Conservation (phyloP, 2,329 filamentous ascomycete genomes). For the Beauveria sp. region DNA sequence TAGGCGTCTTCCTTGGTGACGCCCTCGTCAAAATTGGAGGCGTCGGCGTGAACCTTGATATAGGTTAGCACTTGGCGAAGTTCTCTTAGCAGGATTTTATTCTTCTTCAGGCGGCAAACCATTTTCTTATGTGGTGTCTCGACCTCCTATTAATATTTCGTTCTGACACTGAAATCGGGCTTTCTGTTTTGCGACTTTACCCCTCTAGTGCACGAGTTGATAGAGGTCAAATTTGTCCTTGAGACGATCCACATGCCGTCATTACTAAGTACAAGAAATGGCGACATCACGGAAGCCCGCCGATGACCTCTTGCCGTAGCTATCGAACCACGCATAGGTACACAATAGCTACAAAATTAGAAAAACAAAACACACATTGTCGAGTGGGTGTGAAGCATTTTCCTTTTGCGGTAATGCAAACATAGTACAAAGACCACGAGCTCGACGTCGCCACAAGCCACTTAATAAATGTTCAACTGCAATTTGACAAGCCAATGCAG, state of each 20-base stretch:
- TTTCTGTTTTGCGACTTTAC: background rate
- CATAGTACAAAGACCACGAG: no score
- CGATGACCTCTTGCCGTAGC: no score
- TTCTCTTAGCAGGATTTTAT: background rate
- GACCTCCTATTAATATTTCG: background rate
- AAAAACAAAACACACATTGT: no score
- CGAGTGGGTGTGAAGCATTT: no score
- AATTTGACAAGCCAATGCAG: no score
- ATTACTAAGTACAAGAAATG: slow-evolving; percentile 9
- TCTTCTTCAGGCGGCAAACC: background rate
- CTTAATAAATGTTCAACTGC: no score
- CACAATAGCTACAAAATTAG: no score
- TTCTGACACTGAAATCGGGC: background rate
- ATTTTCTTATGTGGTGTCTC: background rate
- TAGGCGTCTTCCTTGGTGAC: slow-evolving; percentile 67
- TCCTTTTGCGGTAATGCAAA: no score
- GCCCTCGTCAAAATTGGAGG: slow-evolving; percentile 61
- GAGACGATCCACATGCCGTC: slow-evolving; percentile 5
- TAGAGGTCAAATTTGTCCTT: background rate
- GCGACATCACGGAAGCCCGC: slow-evolving; percentile 1
- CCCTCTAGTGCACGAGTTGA: background rate
- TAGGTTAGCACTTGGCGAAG: background rate
- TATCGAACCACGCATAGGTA: no score
- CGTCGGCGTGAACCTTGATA: slow-evolving; percentile 65
- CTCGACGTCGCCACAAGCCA: no score